These are phyloP conservation scores for Aspergillaceae sp. DNA, from an alignment of 2,329 filamentous ascomycete species.

Conservation along the genomic window DNA sequence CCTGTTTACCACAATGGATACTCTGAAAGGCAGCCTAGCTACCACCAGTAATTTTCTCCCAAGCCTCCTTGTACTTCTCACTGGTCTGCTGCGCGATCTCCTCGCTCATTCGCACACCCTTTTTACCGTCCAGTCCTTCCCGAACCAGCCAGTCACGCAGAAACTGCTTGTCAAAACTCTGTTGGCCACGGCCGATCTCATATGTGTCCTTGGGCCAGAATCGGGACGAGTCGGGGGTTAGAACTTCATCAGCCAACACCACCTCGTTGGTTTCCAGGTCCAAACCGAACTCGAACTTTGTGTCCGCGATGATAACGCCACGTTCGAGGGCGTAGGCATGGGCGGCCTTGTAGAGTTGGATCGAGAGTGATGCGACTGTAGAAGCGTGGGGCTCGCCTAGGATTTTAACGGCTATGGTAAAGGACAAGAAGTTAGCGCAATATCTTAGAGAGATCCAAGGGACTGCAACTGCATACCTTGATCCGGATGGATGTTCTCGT, in stretches of 20 bases:
- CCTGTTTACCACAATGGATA: no score
- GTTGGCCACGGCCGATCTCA: conserved; percentile 62
- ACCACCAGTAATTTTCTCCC: conserved; percentile 56
- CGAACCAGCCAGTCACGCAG: conserved; percentile 72
- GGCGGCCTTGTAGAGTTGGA: conserved; percentile 54
- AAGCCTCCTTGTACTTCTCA: conserved; percentile 68
- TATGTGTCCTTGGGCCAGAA: conserved; percentile 78
- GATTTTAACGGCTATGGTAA: conserved; percentile 45
- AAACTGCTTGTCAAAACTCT: conserved; percentile 83
- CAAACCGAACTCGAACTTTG: conserved; percentile 68
- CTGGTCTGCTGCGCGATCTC: conserved; percentile 62
- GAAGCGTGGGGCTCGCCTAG: conserved; percentile 57
- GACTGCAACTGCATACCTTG: conserved; percentile 39
- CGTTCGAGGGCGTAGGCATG: conserved; percentile 40
- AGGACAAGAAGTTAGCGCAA: neutral
- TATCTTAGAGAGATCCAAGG: neutral
- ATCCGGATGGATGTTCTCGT: conserved; percentile 76
- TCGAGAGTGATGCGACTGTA: conserved; percentile 55
- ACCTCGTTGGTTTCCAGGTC: conserved; percentile 58
- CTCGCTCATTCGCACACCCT: conserved; percentile 62
- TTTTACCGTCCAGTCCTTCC: conserved; percentile 65
- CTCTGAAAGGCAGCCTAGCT: conserved; percentile 23
- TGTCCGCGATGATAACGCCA: conserved; percentile 70
- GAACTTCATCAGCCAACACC: conserved; percentile 72
- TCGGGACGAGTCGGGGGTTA: conserved; percentile 74